phyloP scores from a whole-genome alignment of 371 early-diverging fungal species.

The Mucor saturninus region DNA sequence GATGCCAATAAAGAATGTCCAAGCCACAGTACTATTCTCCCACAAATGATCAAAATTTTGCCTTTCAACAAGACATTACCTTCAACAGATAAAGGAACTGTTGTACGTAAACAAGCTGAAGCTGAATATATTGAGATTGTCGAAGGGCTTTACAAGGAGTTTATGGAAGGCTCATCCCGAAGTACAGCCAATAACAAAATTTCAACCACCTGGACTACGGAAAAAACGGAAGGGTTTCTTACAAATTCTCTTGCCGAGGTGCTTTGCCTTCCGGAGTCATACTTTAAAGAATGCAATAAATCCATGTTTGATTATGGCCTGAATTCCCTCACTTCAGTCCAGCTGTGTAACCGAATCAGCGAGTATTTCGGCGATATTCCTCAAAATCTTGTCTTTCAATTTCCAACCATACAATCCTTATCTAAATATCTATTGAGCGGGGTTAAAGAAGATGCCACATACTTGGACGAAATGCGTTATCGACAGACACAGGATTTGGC shows the following conservation, averaged over 20 bases:
- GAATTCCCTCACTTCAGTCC: constrained; percentile 30
- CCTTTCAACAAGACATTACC: constrained; percentile 19
- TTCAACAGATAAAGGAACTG: constrained; percentile 25
- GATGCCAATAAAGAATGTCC: constrained; percentile 44
- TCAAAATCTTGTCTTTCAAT: constrained; percentile 44
- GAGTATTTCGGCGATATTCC: constrained; percentile 28
- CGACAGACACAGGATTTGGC: constrained; percentile 18
- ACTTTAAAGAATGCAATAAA: constrained; percentile 5
- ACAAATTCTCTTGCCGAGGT: constrained; percentile 11
- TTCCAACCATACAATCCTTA: constrained; percentile 32
- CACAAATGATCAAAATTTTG: constrained; percentile 34
- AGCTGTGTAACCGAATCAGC: constrained; percentile 32
- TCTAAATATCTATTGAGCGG: constrained; percentile 4
- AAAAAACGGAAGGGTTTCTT: constrained; percentile 13
- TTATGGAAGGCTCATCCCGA: constrained; percentile 19
- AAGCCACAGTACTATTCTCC: constrained; percentile 38
- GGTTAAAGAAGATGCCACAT: background rate
- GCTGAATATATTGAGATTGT: constrained; percentile 24
- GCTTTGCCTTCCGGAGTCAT: constrained; percentile 3
- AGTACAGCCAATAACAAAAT: background rate
- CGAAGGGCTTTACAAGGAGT: constrained; percentile 34
- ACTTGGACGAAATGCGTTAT: background rate
- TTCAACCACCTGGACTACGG: constrained; percentile 10
- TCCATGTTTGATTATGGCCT: constrained; percentile 38
- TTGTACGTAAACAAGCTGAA: constrained; percentile 26